Evolutionary conservation across 108 stramenopile species (phyloP).

Genomic region (Cafeteria roenbergensis): DNA sequence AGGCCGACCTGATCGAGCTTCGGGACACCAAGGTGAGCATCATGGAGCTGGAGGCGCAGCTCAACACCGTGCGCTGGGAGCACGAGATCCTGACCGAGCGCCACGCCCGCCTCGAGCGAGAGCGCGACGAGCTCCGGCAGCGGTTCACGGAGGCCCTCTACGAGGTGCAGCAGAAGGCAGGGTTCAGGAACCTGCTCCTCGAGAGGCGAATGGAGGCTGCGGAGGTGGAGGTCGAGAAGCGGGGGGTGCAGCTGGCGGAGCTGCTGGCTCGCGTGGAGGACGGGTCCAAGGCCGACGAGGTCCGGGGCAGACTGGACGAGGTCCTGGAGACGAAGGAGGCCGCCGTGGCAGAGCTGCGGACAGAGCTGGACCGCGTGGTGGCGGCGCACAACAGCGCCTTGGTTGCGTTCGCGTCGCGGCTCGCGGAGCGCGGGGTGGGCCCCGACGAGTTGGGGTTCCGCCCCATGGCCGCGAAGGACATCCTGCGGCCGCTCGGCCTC

Average conservation of each 20-base stretch:
- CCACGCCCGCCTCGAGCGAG: constrained; percentile 15
- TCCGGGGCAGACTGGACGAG: constrained; percentile 36
- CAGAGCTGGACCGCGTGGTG: constrained; percentile 23
- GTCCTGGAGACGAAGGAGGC: constrained; percentile 32
- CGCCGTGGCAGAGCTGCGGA: constrained; percentile 23
- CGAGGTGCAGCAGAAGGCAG: constrained; percentile 54
- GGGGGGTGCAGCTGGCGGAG: constrained; percentile 50
- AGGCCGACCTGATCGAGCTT: constrained; percentile 36
- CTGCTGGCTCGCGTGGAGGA: constrained; percentile 52
- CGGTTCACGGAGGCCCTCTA: constrained; percentile 31
- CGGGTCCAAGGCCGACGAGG: constrained; percentile 13
- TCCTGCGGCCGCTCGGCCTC: too few species aligned
- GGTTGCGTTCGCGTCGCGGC: too few species aligned
- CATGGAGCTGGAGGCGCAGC: constrained; percentile 28
- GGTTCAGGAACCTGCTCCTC: constrained; percentile 55
- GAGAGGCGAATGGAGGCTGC: constrained; percentile 53
- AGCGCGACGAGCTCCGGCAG: constrained; percentile 36
- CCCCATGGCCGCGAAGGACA: too few species aligned
- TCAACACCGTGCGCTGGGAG: constrained; percentile 40
- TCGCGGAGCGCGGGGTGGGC: too few species aligned
- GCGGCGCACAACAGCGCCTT: constrained; percentile 30
- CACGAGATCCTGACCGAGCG: constrained; percentile 43
- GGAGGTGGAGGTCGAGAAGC: constrained; percentile 36
- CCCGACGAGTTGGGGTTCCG: too few species aligned
- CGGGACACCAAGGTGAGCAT: constrained; percentile 27